These are phyloP conservation scores for Cladophialophora carrionii DNA, from an alignment of 2,329 filamentous ascomycete genomes.

Conservation along the genomic window DNA sequence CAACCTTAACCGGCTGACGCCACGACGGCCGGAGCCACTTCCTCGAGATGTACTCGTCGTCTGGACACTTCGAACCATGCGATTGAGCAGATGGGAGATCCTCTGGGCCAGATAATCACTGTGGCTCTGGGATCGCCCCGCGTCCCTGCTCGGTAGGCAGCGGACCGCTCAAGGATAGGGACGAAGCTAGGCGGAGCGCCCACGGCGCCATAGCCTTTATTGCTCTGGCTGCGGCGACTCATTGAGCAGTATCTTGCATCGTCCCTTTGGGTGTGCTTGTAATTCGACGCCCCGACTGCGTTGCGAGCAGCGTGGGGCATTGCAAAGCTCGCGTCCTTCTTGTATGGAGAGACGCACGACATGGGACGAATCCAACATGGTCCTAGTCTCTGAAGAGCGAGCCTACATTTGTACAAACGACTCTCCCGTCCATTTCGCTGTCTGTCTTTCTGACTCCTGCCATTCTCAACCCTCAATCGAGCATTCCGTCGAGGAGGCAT, in stretches of 20 bases:
- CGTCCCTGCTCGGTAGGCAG: constrained; percentile 31
- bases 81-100: constrained; percentile 24
- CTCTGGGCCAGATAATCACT: constrained; percentile 29
- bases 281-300: constrained; percentile 28
- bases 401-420: constrained; percentile 29
- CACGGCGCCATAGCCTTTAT: constrained; percentile 25
- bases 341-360: constrained; percentile 15
- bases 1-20: constrained; percentile 9
- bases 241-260: constrained; percentile 11
- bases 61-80: constrained; percentile 16
- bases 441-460: constrained; percentile 9
- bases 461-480: not conserved
- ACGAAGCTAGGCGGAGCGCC: constrained; percentile 31
- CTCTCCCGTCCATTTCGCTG: constrained; percentile 16
- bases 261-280: constrained; percentile 15
- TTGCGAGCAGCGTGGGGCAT: constrained; percentile 29
- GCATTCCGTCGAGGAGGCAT: not conserved
- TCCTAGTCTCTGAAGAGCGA: constrained; percentile 12
- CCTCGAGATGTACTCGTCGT: constrained; percentile 10
- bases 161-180: constrained; percentile 29
- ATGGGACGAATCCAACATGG: constrained; percentile 6
- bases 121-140: constrained; percentile 28
- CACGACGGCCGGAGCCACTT: constrained; percentile 14
- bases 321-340: constrained; percentile 14
- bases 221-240: constrained; percentile 20